Percentiles rank a stretch among this genome's conserved stretches.
Evolutionary conservation across 805 yeast species (phyloP).

Genomic region (Schizosaccharomyces pombe): DNA sequence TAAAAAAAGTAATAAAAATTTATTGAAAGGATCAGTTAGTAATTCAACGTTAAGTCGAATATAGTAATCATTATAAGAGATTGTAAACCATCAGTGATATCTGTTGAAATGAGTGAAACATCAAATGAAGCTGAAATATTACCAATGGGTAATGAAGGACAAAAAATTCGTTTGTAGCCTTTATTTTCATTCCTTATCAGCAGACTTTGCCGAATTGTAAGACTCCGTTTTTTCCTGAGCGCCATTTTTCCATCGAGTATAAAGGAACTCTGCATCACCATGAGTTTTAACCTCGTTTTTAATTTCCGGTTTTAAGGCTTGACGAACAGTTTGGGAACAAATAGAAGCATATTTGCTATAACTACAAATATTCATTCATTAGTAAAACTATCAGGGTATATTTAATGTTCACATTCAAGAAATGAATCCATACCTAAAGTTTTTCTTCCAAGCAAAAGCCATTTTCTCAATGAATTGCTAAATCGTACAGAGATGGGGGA

Average conservation of each 20-base stretch:
- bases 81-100: too few species aligned
- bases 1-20: too few species aligned
- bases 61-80: too few species aligned
- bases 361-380: neutral
- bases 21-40: too few species aligned
- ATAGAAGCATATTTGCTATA: neutral
- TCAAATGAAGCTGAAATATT: too few species aligned
- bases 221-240: neutral
- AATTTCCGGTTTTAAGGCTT: neutral
- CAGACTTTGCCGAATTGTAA: neutral
- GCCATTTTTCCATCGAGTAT: neutral
- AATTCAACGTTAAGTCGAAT: too few species aligned
- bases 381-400: neutral
- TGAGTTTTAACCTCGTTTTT: neutral
- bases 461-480: neutral
- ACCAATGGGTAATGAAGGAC: too few species aligned
- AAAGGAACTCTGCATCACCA: neutral
- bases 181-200: neutral
- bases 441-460: constrained; percentile 3
- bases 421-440: neutral
- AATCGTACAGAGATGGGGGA: neutral
- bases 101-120: too few species aligned
- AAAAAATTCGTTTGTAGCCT: too few species aligned
- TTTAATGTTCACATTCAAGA: too few species aligned
- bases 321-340: neutral